A percentile compares a stretch with the other conserved stretches of the same genome.
These are phyloP conservation scores for Dactylonectria estremocensis DNA, from an alignment of 2,329 filamentous ascomycete species.

Conservation along the genomic window DNA sequence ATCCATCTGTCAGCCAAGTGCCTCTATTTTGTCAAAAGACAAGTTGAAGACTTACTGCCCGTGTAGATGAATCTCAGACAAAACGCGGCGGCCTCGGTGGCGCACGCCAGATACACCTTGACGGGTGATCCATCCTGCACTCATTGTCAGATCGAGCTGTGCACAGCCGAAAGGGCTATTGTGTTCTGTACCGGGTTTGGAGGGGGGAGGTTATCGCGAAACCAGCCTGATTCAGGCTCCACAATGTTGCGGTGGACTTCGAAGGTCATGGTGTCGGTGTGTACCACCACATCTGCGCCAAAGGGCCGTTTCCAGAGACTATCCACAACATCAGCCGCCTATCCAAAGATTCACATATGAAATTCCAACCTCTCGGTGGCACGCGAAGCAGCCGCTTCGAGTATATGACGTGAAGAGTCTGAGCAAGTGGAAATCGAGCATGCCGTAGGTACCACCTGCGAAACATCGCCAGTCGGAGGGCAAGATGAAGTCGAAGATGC, in stretches of 20 bases:
- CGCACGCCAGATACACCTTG: conserved; percentile 44
- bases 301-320: conserved; percentile 53
- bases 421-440: conserved; percentile 42
- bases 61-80: conserved; percentile 56
- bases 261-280: conserved; percentile 43
- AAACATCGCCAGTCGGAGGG: conserved; percentile 24
- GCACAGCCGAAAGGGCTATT: neutral
- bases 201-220: conserved; percentile 52
- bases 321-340: conserved; percentile 31
- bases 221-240: conserved; percentile 52
- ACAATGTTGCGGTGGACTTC: conserved; percentile 56
- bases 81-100: conserved; percentile 47
- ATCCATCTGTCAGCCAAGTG: conserved; percentile 16
- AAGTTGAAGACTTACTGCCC: conserved; percentile 45
- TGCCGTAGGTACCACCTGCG: conserved; percentile 17
- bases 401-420: conserved; percentile 41
- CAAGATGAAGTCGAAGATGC: conserved; percentile 33
- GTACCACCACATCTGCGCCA: conserved; percentile 53
- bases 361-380: conserved; percentile 46
- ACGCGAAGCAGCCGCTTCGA: conserved; percentile 48
- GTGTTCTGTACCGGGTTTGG: conserved; percentile 46
- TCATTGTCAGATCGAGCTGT: conserved; percentile 19
- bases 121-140: conserved; percentile 49
- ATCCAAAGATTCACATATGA: neutral
- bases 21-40: too few relatives aligned